phyloP scores from a whole-genome alignment of 345 rosid genomes.

The Toxicodendron radicans region DNA sequence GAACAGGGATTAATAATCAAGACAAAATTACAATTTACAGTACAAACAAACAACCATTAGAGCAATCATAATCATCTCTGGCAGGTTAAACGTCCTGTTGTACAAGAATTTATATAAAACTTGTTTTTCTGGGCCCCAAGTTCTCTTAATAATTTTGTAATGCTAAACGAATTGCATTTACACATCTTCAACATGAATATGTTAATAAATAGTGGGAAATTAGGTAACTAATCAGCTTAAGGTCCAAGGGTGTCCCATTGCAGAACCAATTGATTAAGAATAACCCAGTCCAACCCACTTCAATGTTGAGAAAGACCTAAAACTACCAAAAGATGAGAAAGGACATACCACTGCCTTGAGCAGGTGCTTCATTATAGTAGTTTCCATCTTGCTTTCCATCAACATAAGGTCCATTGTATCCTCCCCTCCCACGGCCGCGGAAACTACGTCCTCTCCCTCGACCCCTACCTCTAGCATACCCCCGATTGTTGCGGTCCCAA shows the following conservation, averaged over 20 bases:
- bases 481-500: conserved; percentile 64
- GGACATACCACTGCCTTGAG: conserved; percentile 37
- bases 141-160: background rate
- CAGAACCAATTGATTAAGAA: background rate
- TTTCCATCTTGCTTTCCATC: conserved; percentile 68
- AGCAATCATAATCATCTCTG: too few relatives aligned
- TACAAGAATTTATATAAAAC: background rate
- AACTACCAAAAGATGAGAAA: background rate
- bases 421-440: conserved; percentile 88
- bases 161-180: too few relatives aligned
- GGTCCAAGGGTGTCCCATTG: background rate
- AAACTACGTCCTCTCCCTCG: conserved; percentile 80
- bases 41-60: too few relatives aligned
- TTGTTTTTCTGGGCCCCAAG: conserved; percentile 5
- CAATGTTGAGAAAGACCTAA: background rate
- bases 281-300: background rate
- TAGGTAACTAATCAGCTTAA: background rate
- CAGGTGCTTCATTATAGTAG: conserved; percentile 60
- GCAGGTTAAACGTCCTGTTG: too few relatives aligned
- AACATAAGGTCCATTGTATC: conserved; percentile 68
- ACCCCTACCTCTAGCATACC: conserved; percentile 74
- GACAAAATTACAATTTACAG: too few relatives aligned
- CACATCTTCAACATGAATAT: too few relatives aligned
- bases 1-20: too few relatives aligned
- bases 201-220: too few relatives aligned